Evolutionary conservation across 2,329 filamentous ascomycete genomes (phyloP), one percentile per base, ranked within the genome.

Genomic region (Neoscytalidium dimidiatum): DNA sequence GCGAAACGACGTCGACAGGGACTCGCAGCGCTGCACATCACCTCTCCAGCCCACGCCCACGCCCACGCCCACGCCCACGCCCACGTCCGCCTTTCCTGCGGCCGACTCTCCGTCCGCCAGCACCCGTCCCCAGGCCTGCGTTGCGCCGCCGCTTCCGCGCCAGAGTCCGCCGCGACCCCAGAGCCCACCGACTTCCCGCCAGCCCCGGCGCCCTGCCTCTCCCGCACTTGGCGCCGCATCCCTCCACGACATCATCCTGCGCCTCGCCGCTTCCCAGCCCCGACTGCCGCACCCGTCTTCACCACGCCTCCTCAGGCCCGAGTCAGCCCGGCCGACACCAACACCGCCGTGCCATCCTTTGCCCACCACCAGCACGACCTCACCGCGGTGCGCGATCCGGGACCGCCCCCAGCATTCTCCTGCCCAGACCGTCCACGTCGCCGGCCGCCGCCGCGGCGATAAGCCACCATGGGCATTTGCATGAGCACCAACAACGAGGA

Each of bases 401-500:
- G 28, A 33, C 17, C 41, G 7, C n/a, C 56, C 35, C 43, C 63
- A 31, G 21, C 43, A 26, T 31, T 44, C 63, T 52, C 43, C 31
- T 60, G 53, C 53, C 53, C 53, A 53, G 38, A 19, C 52, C 31
- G 31, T 64, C 53, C 33, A 33, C 46, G 63, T 64, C 63, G 63
- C 52, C 63, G 63, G 63, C 49, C 29, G 41, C 53, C 44, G 56
- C 63, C 52, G 63, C 63, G 52, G 52, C 63, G 63, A 64, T 60
- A 52, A 66, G 67, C 61, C 81, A 86, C 76, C 73, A 99, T 99
- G 95, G 95, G 95, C 80, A 87, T 87, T 73, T 99, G 95, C 84
- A 92, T 96, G 87, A 97, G 92, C 81, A 90, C 90, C 70, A 91
- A 87, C 78, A 90, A 90, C 77, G 93, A 93, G 77, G 92, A 96